Percentiles rank a stretch among this genome's conserved stretches.
These are phyloP conservation scores for Ogataea philodendri DNA, from an alignment of 805 yeast species.

Conservation along the genomic window DNA sequence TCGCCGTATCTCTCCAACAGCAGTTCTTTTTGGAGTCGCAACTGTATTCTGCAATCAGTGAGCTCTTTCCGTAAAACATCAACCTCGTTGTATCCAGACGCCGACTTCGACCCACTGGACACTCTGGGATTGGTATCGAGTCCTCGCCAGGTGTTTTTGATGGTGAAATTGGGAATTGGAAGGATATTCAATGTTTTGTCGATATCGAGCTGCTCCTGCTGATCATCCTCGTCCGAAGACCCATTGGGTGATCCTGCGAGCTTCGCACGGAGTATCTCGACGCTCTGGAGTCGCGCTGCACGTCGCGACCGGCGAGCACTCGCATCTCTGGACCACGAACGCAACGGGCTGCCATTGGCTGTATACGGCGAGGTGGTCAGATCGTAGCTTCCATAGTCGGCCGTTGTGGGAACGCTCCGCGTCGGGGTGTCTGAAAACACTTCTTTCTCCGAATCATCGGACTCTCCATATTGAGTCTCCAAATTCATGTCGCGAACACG, in stretches of 20 bases:
- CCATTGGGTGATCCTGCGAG: constrained; percentile 23
- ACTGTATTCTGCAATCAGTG: constrained; percentile 35
- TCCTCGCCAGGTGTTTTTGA: constrained; percentile 15
- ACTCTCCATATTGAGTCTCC: constrained; percentile 2
- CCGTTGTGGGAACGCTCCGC: constrained; percentile 14
- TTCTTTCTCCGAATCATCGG: constrained; percentile 13
- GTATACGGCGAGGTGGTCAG: constrained; percentile 7
- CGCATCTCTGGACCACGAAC: constrained; percentile 13
- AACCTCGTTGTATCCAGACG: constrained; percentile 21
- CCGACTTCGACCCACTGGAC: constrained; percentile 10
- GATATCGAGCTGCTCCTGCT: constrained; percentile 16
- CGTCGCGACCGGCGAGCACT: constrained; percentile 22
- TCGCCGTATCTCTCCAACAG: constrained; percentile 25
- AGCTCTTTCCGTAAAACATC: constrained; percentile 31
- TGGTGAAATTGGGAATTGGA: constrained; percentile 17
- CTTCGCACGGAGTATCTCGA: constrained; percentile 15
- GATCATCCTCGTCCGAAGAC: constrained; percentile 15
- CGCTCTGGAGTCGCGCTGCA: constrained; percentile 19
- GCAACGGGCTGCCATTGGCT: constrained; percentile 13
- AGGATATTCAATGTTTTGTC: constrained; percentile 21
- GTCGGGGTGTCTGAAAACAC: constrained; percentile 10
- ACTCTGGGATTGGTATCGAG: neutral
- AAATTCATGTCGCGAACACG: constrained; percentile 7
- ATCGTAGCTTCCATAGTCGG: constrained; percentile 8
- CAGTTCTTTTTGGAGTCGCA: constrained; percentile 33